Evolutionary conservation across 1,139 yeast genomes (phyloP).

Genomic region (Yamadazyma sp.): DNA sequence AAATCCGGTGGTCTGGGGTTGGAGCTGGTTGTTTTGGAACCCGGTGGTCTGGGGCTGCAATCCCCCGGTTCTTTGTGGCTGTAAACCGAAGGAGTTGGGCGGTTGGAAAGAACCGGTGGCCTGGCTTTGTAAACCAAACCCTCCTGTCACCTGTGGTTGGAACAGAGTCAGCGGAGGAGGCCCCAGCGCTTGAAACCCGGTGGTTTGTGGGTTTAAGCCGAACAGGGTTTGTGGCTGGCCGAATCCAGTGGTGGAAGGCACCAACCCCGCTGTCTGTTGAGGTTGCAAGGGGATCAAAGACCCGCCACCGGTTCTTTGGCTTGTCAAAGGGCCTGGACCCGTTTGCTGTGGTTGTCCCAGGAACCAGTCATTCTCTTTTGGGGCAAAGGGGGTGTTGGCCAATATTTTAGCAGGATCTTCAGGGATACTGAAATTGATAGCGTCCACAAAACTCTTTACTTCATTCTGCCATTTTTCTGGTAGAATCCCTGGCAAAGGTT

Average conservation of each 20-base stretch:
- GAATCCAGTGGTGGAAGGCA: constrained; percentile 28
- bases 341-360: constrained; percentile 20
- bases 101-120: constrained; percentile 21
- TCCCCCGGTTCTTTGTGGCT: constrained; percentile 33
- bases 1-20: constrained; percentile 32
- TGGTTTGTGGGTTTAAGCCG: constrained; percentile 23
- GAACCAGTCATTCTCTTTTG: constrained; percentile 30
- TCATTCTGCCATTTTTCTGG: constrained; percentile 79
- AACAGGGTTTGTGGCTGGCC: background rate
- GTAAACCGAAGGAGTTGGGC: constrained; percentile 11
- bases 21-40: constrained; percentile 30
- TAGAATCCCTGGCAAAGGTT: constrained; percentile 67
- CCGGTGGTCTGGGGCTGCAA: constrained; percentile 20
- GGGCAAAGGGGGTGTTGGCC: constrained; percentile 51
- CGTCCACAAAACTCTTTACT: constrained; percentile 84
- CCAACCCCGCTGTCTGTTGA: constrained; percentile 48
- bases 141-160: constrained; percentile 33
- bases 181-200: constrained; percentile 20
- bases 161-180: constrained; percentile 12
- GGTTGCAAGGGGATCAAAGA: constrained; percentile 47
- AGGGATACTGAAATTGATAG: constrained; percentile 78
- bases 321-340: constrained; percentile 20
- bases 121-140: too few relatives aligned
- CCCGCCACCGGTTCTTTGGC: constrained; percentile 48
- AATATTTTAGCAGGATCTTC: constrained; percentile 49